Evolutionary conservation across 257 asterid species (phyloP), one percentile per base, ranked within the genome.

Genomic region (Vinca minor): DNA sequence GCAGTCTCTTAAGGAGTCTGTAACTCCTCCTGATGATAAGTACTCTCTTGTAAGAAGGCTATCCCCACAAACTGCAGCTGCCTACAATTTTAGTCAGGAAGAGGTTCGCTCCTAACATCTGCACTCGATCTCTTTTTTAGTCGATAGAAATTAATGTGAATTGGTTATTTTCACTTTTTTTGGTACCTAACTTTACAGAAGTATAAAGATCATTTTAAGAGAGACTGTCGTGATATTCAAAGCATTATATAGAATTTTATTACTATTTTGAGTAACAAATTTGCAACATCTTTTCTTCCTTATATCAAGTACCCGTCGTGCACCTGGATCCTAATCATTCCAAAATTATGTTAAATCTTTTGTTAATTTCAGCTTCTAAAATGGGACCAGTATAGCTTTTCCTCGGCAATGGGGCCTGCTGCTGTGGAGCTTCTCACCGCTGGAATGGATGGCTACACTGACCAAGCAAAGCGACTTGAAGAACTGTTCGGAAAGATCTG

Each of bases 21-120:
- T 87, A 71, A 87, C 97, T 50, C 94, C 95, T 63, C 95, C 91
- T 57, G 98, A 92, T 73, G 97, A 92, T 79, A 92, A 92, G 76
- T 89, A 89, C 71, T 84, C 97, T 77, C 77, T 87, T 23, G 61
- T 76, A 41, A 82, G 91, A 72, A 79, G 93, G 69, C 86, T 92
- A n/a, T 89, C 97, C 29, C 85, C 88, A 36, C 74, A 84, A 32
- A 78, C 89, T 10, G 95, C 97, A 47, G 79, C 84, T 41, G 71
- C 77, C 76, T 92, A 82, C 80, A 89, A 76, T 71, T 92, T 92
- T 62, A 81, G 71, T 64, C 62, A 76, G 13, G 86, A 83, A 56
- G 96, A 89, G 95, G 96, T 89, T 60, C 31, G 80, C 45, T 68
- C 71, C 63, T 52, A 41, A 26, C 10, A 9, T 6, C 18, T 38